Evolutionary conservation across 73 alveolate species (phyloP).

Genomic region (Urostyla sp.): DNA sequence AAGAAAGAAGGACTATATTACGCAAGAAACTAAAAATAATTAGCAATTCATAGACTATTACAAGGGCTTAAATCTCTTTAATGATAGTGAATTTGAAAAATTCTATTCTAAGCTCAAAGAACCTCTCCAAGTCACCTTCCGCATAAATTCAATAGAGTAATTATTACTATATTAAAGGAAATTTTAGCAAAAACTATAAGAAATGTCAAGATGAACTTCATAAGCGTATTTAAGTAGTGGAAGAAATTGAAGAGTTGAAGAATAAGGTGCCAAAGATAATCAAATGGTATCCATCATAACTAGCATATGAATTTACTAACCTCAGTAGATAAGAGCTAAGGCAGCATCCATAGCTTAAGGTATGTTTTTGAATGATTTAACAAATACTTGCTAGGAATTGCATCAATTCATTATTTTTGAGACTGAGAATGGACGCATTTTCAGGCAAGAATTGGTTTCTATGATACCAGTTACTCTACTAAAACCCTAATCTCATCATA

Average conservation of each 20-base stretch:
- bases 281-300: conserved; percentile 51
- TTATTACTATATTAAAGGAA: background rate
- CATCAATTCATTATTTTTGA: conserved; percentile 44
- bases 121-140: conserved; percentile 50
- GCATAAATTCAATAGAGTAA: conserved; percentile 49
- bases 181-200: conserved; percentile 31
- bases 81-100: conserved; percentile 34
- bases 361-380: background rate
- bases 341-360: conserved; percentile 33
- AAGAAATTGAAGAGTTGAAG: background rate
- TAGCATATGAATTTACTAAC: conserved; percentile 52
- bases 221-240: background rate
- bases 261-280: conserved; percentile 35
- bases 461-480: conserved; percentile 93
- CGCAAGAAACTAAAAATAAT: conserved; percentile 7
- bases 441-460: conserved; percentile 89
- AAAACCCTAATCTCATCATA: conserved; percentile 81
- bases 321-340: conserved; percentile 55
- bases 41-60: conserved; percentile 46
- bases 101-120: conserved; percentile 15
- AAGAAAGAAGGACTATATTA: background rate
- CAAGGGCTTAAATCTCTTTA: background rate
- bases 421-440: conserved; percentile 72
- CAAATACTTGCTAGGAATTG: conserved; percentile 20
- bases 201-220: background rate